Conservation (phyloP, 257 asterid genomes). For the Ballota nigra region DNA sequence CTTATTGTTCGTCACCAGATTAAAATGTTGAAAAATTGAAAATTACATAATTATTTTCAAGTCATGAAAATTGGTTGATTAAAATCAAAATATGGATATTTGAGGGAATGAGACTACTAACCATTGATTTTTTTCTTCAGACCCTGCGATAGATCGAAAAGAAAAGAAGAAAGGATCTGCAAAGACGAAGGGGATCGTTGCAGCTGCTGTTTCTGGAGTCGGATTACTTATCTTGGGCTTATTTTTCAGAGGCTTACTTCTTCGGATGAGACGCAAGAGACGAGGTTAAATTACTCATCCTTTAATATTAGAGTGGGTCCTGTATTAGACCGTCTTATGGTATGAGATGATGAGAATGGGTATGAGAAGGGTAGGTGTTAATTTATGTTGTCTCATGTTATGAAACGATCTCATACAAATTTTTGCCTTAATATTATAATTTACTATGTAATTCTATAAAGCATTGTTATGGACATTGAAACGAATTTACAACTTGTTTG, state of each 20-base stretch:
- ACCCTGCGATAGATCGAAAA: slow-evolving; percentile 3
- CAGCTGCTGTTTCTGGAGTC: slow-evolving; percentile 1
- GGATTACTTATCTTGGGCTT: slow-evolving; percentile 17
- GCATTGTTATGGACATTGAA: slow-evolving; percentile 8
- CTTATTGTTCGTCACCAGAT: no score
- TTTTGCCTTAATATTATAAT: no score
- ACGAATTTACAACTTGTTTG: not conserved
- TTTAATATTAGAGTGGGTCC: no score
- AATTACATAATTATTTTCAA: no score
- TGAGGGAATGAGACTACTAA: not conserved
- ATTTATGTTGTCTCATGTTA: no score
- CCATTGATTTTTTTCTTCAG: not conserved
- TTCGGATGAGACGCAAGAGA: not conserved
- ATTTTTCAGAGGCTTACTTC: not conserved
- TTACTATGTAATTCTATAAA: not conserved
- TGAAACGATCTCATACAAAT: no score
- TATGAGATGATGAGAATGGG: no score
- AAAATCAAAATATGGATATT: not conserved
- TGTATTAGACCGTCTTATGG: no score
- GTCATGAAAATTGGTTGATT: no score
- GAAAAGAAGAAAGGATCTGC: slow-evolving; percentile 3
- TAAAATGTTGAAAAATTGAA: no score
- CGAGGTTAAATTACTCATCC: slow-evolving; percentile 12
- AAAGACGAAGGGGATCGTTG: not conserved
- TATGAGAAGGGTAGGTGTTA: no score